phyloP scores from a whole-genome alignment of 768 basidiomycete species.

The Collybiopsis luxurians region DNA sequence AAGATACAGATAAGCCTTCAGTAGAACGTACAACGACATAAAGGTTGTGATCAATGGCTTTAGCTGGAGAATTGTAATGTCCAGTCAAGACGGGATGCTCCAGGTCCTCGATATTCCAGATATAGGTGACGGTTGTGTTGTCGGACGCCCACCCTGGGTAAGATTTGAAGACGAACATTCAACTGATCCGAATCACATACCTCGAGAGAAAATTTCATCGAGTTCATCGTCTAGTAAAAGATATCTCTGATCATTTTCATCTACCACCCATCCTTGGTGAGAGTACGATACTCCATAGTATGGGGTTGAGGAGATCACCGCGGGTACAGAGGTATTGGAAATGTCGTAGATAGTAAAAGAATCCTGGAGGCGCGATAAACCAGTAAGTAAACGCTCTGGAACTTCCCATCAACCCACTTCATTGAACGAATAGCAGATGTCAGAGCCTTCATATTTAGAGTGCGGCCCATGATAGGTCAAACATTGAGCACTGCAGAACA shows the following conservation, averaged over 20 bases:
- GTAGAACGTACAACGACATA: conserved; percentile 15
- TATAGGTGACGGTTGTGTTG: conserved; percentile 22
- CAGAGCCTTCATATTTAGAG: conserved; percentile 22
- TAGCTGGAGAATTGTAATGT: conserved; percentile 21
- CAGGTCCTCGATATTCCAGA: conserved; percentile 28
- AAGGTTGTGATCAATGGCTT: conserved; percentile 27
- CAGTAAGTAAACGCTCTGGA: neutral
- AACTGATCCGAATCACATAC: neutral
- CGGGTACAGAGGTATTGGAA: conserved; percentile 17
- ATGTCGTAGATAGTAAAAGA: conserved; percentile 26
- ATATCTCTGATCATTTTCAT: conserved; percentile 23
- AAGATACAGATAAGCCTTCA: too few species aligned
- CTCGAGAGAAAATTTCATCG: conserved; percentile 17
- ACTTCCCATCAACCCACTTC: conserved; percentile 17
- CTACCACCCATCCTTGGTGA: conserved; percentile 31
- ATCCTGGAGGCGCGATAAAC: neutral
- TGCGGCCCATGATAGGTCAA: conserved; percentile 27
- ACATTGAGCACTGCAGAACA: conserved; percentile 22
- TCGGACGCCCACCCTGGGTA: neutral
- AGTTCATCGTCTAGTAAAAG: conserved; percentile 27
- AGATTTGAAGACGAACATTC: neutral
- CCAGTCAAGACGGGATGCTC: conserved; percentile 24
- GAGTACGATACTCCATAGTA: conserved; percentile 29
- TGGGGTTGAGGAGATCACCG: conserved; percentile 24
- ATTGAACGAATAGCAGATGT: conserved; percentile 30